Evolutionary conservation across 192 early-diverging fungal genomes (phyloP).

Genomic region (Oehlia diaphana): DNA sequence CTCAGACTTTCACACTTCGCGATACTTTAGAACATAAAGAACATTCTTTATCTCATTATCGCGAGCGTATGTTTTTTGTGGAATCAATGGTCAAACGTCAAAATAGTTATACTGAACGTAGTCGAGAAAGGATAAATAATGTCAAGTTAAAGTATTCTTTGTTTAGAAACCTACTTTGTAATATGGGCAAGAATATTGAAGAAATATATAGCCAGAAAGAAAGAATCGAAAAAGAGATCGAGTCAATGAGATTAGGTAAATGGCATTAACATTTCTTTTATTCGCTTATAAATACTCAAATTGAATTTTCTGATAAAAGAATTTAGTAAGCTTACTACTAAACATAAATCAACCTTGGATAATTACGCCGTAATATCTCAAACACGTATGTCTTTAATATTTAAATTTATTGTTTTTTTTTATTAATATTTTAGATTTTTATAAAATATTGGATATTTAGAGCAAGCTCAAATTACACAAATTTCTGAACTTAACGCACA

Average conservation of each 20-base stretch:
- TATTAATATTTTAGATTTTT: neutral
- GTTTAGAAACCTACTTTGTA: conserved; percentile 8
- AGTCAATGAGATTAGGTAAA: conserved; percentile 8
- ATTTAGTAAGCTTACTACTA: neutral
- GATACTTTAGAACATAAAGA: neutral
- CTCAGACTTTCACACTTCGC: neutral
- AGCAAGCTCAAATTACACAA: neutral
- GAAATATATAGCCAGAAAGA: conserved; percentile 7
- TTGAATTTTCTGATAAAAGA: neutral
- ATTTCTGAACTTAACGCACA: neutral
- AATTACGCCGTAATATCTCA: neutral
- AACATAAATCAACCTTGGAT: neutral
- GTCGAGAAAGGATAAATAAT: conserved; percentile 8
- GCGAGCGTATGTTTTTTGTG: conserved; percentile 17
- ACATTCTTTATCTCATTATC: neutral
- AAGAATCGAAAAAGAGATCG: conserved; percentile 13
- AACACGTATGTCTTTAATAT: conserved; percentile 10
- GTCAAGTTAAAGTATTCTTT: conserved; percentile 21
- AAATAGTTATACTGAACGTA: neutral
- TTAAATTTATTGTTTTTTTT: conserved; percentile 2
- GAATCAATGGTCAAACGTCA: conserved; percentile 18
- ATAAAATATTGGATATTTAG: neutral
- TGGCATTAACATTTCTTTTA: neutral
- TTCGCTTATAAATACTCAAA: neutral
- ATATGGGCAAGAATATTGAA: conserved; percentile 12